These are phyloP conservation scores for Rhytidiadelphus loreus DNA, from an alignment of 225 moss, liverwort and hornwort genomes.

Conservation along the genomic window DNA sequence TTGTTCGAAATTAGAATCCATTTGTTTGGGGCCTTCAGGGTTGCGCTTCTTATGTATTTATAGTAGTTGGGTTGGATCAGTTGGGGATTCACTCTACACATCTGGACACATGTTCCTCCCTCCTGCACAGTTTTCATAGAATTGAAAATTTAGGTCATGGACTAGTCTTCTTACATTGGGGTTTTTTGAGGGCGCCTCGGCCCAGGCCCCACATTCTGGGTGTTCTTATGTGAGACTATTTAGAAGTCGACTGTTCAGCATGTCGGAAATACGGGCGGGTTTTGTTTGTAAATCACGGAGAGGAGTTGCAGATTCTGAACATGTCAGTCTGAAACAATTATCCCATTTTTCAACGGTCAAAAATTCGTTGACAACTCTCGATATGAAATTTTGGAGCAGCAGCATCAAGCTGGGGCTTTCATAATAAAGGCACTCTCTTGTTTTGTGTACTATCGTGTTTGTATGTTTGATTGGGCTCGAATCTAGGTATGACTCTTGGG, in stretches of 20 bases:
- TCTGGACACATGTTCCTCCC: conserved; percentile 3
- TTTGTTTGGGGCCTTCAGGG: neutral
- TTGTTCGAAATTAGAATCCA: neutral
- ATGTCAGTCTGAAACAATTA: conserved; percentile 1
- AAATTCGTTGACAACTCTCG: conserved; percentile 18
- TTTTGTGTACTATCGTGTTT: neutral
- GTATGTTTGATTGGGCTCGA: neutral
- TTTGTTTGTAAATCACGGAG: conserved; percentile 25
- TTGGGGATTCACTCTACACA: neutral
- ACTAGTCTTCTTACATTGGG: neutral
- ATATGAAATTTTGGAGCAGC: conserved; percentile 1
- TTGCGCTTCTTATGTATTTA: conserved; percentile 11
- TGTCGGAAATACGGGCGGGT: conserved; percentile 4
- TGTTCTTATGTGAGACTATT: neutral
- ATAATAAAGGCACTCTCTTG: conserved; percentile 7
- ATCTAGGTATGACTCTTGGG: neutral
- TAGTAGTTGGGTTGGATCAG: conserved; percentile 24
- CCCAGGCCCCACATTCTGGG: conserved; percentile 2
- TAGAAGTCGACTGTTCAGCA: neutral
- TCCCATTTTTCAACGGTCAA: neutral
- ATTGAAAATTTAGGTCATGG: neutral
- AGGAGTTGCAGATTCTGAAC: conserved; percentile 18
- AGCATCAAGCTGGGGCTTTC: conserved; percentile 3
- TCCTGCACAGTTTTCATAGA: conserved; percentile 28
- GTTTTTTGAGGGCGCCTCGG: neutral